A percentile compares a stretch with the other conserved stretches of the same genome.
Conservation (phyloP, 202 grass and related monocot species). For the Hordeum pubiflorum region DNA sequence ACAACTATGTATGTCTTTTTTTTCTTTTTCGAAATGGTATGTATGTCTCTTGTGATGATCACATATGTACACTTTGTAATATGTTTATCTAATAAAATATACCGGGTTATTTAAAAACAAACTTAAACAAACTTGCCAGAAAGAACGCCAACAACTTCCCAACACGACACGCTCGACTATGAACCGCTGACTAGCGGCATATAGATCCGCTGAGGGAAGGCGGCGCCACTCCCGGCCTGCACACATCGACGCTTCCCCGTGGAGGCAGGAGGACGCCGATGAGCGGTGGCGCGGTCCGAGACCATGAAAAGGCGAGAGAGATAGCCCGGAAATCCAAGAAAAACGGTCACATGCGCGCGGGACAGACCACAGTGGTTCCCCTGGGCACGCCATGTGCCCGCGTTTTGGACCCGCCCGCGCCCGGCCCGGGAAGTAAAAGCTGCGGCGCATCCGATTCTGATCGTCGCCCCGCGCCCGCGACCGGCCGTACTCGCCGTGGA, state of each 20-base stretch:
- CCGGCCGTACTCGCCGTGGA: background rate
- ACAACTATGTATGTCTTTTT: no score
- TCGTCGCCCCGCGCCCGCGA: background rate
- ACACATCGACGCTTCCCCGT: background rate
- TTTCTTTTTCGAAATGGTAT: no score
- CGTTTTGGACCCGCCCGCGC: background rate
- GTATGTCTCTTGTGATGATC: no score
- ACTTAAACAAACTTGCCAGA: background rate
- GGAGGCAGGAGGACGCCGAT: background rate
- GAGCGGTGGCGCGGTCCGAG: background rate
- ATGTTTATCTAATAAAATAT: no score
- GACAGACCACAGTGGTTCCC: background rate
- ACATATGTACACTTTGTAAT: no score
- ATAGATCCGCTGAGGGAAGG: background rate
- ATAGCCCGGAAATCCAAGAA: background rate
- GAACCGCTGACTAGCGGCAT: no score
- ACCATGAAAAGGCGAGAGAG: background rate
- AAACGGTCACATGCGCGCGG: conserved; percentile 19
- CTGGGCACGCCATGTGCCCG: conserved; percentile 28
- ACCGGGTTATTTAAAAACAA: no score
- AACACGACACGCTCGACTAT: no score
- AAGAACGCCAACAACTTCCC: background rate
- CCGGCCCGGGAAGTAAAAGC: conserved; percentile 9
- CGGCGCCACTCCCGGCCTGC: background rate
- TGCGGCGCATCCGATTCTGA: conserved; percentile 26